These are phyloP conservation scores for Penicillium polonicum DNA, from an alignment of 2,329 filamentous ascomycete species.

Conservation along the genomic window DNA sequence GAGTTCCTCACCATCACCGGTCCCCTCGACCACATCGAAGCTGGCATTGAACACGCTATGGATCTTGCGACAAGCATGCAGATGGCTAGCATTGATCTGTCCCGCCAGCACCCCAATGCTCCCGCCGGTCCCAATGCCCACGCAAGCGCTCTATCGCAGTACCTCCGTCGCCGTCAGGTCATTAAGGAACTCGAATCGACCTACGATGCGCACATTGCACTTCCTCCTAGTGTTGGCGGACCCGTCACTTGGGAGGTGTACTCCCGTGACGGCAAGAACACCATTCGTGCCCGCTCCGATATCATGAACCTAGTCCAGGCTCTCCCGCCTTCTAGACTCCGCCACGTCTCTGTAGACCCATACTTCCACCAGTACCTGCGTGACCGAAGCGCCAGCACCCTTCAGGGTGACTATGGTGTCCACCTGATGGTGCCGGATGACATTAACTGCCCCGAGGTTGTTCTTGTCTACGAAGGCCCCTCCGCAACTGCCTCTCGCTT, in stretches of 20 bases:
- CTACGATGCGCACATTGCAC: conserved; percentile 84
- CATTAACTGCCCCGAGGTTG: conserved; percentile 43
- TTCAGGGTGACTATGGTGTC: conserved; percentile 48
- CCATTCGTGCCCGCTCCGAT: conserved; percentile 50
- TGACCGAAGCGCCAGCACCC: conserved; percentile 37
- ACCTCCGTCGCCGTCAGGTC: conserved; percentile 77
- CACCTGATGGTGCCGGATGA: conserved; percentile 51
- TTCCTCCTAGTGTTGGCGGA: conserved; percentile 65
- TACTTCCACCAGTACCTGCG: conserved; percentile 51
- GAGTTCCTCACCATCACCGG: conserved; percentile 85
- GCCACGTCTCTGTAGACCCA: conserved; percentile 47
- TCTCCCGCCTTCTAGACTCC: conserved; percentile 47
- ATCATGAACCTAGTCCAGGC: conserved; percentile 51
- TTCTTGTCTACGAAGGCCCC: conserved; percentile 53
- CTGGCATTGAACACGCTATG: conserved; percentile 78
- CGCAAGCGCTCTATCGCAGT: conserved; percentile 81
- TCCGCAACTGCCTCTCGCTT: conserved; percentile 48
- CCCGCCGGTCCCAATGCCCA: conserved; percentile 72
- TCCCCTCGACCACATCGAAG: conserved; percentile 68
- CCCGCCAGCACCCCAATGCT: conserved; percentile 72
- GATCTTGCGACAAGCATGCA: conserved; percentile 86
- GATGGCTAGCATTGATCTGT: conserved; percentile 77
- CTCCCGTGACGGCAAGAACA: conserved; percentile 79
- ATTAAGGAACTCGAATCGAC: conserved; percentile 77
- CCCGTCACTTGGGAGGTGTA: conserved; percentile 84